Base-by-base conservation (phyloP, 2,329 filamentous ascomycete species). In the Sclerotinia spermophila region DNA sequence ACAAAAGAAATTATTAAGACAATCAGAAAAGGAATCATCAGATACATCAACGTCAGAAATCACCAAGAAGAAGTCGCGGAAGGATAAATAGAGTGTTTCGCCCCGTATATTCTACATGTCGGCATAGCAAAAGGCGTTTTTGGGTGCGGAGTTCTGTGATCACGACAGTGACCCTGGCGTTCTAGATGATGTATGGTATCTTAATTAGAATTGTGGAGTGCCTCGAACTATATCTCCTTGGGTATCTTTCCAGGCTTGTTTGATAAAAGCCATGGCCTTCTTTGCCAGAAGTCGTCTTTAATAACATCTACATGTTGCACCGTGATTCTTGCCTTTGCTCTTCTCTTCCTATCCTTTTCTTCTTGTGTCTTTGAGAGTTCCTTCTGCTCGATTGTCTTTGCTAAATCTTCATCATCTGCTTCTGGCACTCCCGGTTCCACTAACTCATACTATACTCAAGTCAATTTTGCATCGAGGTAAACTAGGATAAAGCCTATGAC, bases 221-320 rank as follows among this genome's bases (percentile, higher is more conserved):
- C 15, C 35, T 66, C 62, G 10, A 70, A 45, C 68, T 73, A 79
- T 69, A 76, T 71, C 72, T 88, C 85, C 78, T 88, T 89, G n/a
- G 89, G 89, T 75, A 90, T 83, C 77, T 87, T 90, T 33, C 91
- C 91, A 7, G 90, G 90, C 80, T 89, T 91, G 74, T 91, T 90
- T 1, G 90, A 92, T 68, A 94, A 79, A 70, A 96, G 84, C 93
- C 94, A 98, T 2, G 94, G 94, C 78, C 94, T 86, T 76, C 86
- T 86, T 74, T 93, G 86, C 96, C 96, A 99, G 79, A 99, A 99
- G 5, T 93, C 92, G 80, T 98, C 93, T 77, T 92, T 94, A 81
- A 99, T 98, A 77, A 99, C 92, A 82, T 99, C 96, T 72, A 96
- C 82, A 83, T 98, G 94, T 78, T 94, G 90, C 51, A 96, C 85